phyloP scores from a whole-genome alignment of 106 monocot species.

The Dendrobium nobile region DNA sequence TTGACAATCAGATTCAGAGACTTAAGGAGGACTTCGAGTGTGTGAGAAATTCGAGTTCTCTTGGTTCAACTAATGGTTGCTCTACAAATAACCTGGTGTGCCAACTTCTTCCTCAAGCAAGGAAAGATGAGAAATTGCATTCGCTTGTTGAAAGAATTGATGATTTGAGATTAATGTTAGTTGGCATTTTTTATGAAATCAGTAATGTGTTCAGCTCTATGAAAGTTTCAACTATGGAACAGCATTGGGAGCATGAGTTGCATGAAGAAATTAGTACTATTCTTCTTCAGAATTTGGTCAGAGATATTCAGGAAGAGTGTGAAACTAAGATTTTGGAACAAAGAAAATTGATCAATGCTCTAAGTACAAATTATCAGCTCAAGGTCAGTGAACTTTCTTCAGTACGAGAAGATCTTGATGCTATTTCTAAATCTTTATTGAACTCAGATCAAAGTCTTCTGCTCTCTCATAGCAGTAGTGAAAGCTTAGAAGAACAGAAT shows the following conservation, averaged over 20 bases:
- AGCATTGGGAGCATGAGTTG: slow-evolving; percentile 50
- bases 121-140: slow-evolving; percentile 14
- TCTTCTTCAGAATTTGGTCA: slow-evolving; percentile 36
- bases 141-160: slow-evolving; percentile 34
- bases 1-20: slow-evolving; percentile 51
- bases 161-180: slow-evolving; percentile 26
- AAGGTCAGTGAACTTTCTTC: slow-evolving; percentile 29
- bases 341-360: slow-evolving; percentile 22
- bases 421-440: slow-evolving; percentile 36
- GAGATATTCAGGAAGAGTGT: slow-evolving; percentile 33
- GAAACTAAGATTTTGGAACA: slow-evolving; percentile 42
- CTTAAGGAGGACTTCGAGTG: slow-evolving; percentile 35
- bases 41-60: slow-evolving; percentile 7
- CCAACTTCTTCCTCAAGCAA: slow-evolving; percentile 4
- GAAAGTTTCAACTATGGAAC: slow-evolving; percentile 34
- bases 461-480: slow-evolving; percentile 23
- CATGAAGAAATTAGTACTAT: slow-evolving; percentile 44
- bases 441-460: slow-evolving; percentile 30
- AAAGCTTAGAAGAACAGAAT: slow-evolving; percentile 46
- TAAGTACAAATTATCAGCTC: slow-evolving; percentile 35
- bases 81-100: neutral
- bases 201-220: slow-evolving; percentile 12
- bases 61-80: neutral
- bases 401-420: slow-evolving; percentile 55
- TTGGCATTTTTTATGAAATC: slow-evolving; percentile 30